Percentiles rank a stretch among this genome's conserved stretches.
phyloP scores from a whole-genome alignment of 805 yeast species.

The Ogataea paraovalis region DNA sequence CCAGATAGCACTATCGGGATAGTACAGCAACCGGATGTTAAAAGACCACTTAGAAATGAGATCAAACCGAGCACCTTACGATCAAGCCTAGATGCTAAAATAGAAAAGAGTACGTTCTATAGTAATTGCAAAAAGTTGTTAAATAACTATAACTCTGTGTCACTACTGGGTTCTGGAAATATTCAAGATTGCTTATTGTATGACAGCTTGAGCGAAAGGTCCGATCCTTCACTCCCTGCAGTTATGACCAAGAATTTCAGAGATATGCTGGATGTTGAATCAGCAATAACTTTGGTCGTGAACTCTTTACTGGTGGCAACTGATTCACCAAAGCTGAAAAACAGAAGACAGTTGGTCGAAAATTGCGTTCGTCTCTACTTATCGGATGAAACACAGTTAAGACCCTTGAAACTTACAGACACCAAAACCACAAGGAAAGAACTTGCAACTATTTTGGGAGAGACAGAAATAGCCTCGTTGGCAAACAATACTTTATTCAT shows the following conservation, averaged over 20 bases:
- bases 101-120: conserved; percentile 3
- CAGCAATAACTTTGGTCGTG: conserved; percentile 22
- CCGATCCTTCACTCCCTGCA: neutral
- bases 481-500: conserved; percentile 1
- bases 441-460: neutral
- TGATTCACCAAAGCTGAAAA: neutral
- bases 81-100: neutral
- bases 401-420: conserved; percentile 2
- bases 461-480: neutral
- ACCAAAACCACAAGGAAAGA: neutral
- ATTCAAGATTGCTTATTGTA: conserved; percentile 6
- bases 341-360: neutral
- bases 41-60: neutral
- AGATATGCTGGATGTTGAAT: conserved; percentile 22
- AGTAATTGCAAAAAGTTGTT: neutral
- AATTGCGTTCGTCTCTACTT: neutral
- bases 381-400: neutral
- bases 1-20: no score
- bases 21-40: neutral
- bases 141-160: neutral
- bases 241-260: conserved; percentile 1
- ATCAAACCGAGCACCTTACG: neutral
- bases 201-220: neutral
- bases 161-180: conserved; percentile 1
- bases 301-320: conserved; percentile 14